phyloP scores from a whole-genome alignment of 163 green algal species.

The Volvox carteri region DNA sequence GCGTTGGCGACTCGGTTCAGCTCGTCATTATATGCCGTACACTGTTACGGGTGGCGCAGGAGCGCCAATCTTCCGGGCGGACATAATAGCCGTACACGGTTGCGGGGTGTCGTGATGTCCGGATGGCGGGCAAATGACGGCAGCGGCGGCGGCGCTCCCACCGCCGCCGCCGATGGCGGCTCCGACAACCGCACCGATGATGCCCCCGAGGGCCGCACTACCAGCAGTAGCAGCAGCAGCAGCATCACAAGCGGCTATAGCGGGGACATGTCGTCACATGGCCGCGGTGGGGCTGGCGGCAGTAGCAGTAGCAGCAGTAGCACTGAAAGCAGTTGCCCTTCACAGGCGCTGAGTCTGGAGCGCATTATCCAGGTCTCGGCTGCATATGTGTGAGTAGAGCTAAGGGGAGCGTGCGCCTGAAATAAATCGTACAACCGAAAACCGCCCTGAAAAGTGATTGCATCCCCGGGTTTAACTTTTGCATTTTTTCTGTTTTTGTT shows the following conservation, averaged over 20 bases:
- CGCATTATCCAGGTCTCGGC: not conserved
- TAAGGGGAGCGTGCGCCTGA: too few relatives aligned
- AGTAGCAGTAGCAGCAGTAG: not conserved
- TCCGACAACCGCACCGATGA: not conserved
- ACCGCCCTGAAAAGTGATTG: too few relatives aligned
- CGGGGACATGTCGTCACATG: not conserved
- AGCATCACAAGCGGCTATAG: not conserved
- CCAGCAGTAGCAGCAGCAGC: not conserved
- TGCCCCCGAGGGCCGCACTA: not conserved
- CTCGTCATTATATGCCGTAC: not conserved
- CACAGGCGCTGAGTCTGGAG: not conserved
- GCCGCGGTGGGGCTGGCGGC: not conserved
- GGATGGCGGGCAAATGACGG: not conserved
- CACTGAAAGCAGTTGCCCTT: not conserved
- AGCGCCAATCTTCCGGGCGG: not conserved
- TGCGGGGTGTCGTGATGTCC: not conserved
- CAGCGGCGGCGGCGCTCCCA: not conserved
- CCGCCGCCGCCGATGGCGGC: not conserved
- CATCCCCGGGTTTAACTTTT: too few relatives aligned
- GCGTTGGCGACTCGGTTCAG: too few relatives aligned
- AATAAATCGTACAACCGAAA: too few relatives aligned
- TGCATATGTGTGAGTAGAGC: slow-evolving; percentile 22
- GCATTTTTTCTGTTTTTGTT: too few relatives aligned
- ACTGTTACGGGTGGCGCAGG: not conserved
- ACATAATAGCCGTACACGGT: not conserved